These are phyloP conservation scores for Tylopilus cervinicoccineus DNA, from an alignment of 768 basidiomycete species.

Conservation along the genomic window DNA sequence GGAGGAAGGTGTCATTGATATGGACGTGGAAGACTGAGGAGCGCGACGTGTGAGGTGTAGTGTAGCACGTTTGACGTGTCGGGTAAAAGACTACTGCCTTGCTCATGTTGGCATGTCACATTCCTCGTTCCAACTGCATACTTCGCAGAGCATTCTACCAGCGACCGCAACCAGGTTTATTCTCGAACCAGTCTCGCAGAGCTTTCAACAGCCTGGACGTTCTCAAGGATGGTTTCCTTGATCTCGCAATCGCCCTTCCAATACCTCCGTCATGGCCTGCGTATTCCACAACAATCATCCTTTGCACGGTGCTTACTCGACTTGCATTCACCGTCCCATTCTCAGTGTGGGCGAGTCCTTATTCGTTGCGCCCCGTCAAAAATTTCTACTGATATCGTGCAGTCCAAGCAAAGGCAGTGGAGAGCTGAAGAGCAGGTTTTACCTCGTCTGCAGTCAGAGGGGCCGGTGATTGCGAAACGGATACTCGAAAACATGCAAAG, in stretches of 20 bases:
- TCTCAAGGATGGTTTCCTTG: conserved; percentile 65
- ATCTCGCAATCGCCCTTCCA: conserved; percentile 73
- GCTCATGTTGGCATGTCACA: conserved; percentile 26
- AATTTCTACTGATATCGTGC: conserved; percentile 13
- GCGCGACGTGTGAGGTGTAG: neutral
- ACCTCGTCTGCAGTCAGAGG: conserved; percentile 51
- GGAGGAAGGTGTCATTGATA: conserved; percentile 60
- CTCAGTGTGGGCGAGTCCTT: conserved; percentile 62
- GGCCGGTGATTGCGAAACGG: conserved; percentile 34
- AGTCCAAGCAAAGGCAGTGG: conserved; percentile 62
- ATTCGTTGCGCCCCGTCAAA: neutral
- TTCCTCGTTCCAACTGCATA: conserved; percentile 10
- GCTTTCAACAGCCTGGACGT: conserved; percentile 24
- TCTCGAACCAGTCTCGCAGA: conserved; percentile 12
- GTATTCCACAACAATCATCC: conserved; percentile 73
- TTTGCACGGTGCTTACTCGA: conserved; percentile 60
- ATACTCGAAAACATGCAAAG: conserved; percentile 49
- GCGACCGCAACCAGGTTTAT: conserved; percentile 2
- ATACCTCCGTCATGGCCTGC: conserved; percentile 62
- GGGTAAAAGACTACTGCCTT: neutral
- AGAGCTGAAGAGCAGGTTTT: conserved; percentile 58
- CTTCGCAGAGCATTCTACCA: conserved; percentile 7
- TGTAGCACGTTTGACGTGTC: neutral
- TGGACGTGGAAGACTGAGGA: conserved; percentile 36
- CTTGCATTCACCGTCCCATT: conserved; percentile 60